phyloP scores from a whole-genome alignment of 441 rosid genomes.

The Populus trichocarpa region DNA sequence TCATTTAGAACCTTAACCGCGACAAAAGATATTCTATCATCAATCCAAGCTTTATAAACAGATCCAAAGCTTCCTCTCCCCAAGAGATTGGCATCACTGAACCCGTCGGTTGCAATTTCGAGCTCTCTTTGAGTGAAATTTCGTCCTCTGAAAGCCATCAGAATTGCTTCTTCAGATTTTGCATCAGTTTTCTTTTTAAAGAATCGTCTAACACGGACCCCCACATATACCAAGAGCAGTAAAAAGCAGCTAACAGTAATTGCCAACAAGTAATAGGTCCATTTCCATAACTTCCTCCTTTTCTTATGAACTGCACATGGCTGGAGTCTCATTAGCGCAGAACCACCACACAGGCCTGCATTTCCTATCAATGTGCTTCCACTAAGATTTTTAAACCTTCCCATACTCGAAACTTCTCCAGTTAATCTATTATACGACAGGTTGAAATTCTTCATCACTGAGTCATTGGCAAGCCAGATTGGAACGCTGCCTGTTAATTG shows the following conservation, averaged over 20 bases:
- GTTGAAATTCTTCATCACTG: not conserved
- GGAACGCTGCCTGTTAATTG: not conserved
- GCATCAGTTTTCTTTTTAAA: not conserved
- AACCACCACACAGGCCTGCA: not conserved
- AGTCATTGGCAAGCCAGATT: not conserved
- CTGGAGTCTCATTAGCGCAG: not conserved
- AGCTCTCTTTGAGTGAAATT: not conserved
- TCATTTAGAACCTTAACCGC: not conserved
- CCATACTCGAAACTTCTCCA: not conserved
- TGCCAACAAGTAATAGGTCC: not conserved
- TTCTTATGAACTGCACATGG: not conserved
- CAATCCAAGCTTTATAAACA: not conserved
- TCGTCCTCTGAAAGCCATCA: not conserved
- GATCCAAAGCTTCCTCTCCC: not conserved
- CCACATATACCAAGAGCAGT: not conserved
- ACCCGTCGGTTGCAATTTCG: not conserved
- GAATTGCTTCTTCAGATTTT: not conserved
- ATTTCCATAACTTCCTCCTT: not conserved
- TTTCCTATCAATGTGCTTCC: not conserved
- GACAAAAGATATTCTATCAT: not conserved
- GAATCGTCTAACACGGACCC: not conserved
- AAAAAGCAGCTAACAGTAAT: not conserved
- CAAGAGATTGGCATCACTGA: not conserved
- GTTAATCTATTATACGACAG: not conserved
- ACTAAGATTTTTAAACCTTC: not conserved